Percentiles rank a stretch among this genome's conserved stretches.
Evolutionary conservation across 2,329 filamentous ascomycete genomes (phyloP).

Genomic region (Xylaria sp.): DNA sequence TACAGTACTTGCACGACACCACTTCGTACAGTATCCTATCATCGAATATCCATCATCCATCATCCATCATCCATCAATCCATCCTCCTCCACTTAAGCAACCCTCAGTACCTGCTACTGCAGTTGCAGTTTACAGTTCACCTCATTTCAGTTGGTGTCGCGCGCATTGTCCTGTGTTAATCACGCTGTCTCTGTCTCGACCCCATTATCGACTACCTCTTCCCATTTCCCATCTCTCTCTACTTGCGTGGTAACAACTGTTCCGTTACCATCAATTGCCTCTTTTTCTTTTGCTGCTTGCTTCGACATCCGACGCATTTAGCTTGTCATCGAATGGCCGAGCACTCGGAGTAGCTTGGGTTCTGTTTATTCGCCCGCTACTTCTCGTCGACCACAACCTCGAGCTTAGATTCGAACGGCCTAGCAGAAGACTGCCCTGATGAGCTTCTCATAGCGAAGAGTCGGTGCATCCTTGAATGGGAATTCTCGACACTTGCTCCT

Average conservation of each 20-base stretch:
- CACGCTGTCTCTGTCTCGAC: slow-evolving; percentile 1
- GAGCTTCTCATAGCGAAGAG: neutral
- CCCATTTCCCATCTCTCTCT: neutral
- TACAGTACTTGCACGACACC: neutral
- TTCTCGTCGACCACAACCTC: neutral
- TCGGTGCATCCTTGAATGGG: slow-evolving; percentile 20
- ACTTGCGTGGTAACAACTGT: neutral
- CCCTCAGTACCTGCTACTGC: slow-evolving; percentile 13
- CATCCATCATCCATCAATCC: slow-evolving; percentile 20
- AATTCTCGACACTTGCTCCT: slow-evolving; percentile 14
- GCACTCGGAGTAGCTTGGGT: neutral
- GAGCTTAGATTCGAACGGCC: neutral
- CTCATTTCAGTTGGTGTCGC: slow-evolving; percentile 24
- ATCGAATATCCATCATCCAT: slow-evolving; percentile 15
- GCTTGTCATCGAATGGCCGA: neutral
- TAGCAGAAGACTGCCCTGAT: neutral
- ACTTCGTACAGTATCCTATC: slow-evolving; percentile 13
- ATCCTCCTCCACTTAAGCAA: slow-evolving; percentile 30
- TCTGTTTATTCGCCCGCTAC: neutral
- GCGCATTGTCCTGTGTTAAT: slow-evolving; percentile 18
- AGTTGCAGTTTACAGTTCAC: slow-evolving; percentile 29
- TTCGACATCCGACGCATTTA: slow-evolving; percentile 7
- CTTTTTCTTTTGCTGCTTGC: neutral
- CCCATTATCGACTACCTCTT: neutral
- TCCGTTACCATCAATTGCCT: neutral